Base-by-base conservation (phyloP, 768 basidiomycete genomes). In the Hygrocybe coccinea region DNA sequence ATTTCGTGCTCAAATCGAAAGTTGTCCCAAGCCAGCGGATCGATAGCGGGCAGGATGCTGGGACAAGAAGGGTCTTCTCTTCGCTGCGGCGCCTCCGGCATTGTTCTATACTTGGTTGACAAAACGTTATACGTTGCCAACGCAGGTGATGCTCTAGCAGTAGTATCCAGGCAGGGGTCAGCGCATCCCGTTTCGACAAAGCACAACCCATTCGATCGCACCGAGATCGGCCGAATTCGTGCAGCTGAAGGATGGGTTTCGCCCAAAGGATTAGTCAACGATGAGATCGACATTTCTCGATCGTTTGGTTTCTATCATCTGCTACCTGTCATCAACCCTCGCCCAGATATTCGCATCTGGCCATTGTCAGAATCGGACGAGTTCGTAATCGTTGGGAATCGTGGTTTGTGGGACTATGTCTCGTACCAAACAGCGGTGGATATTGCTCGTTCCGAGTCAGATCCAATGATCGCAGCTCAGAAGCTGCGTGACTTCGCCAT, bases 401-500 rank as follows among this genome's bases (percentile, higher is more conserved):
- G 85, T 5, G 92, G 91, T 0, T 68, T 98, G 22, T 99, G 97
- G 97, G 89, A 95, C 61, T 90, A 84, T 60, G 89, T 98, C 60
- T 87, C 90, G 3, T 91, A 90, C 66, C 93, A 97, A 69, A 95
- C 91, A 0, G 95, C 97, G 1, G 93, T 98, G 54, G 95, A 98
- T 68, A 94, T 98, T 58, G 95, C 93, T 0, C 80, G 90, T 37
- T 81, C 82, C 6, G 88, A 88, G 63, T 68, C 72, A 3, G 77
- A 80, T 60, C 78, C 79, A 6, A 80, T 79, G 78, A 85, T 93
- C 65, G 97, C 97, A 4, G 92, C 97, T 0, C 95, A 97, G 74
- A 98, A 97, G 74, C 71, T 99, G 39, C 83, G 97, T 47, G 97
- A 99, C 68, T 90, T 97, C 59, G 93, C 97, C 7, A 91, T 99